Percentiles rank a stretch among this genome's conserved stretches.
phyloP scores from a whole-genome alignment of 2,329 filamentous ascomycete genomes.

The Exophiala bonariae region DNA sequence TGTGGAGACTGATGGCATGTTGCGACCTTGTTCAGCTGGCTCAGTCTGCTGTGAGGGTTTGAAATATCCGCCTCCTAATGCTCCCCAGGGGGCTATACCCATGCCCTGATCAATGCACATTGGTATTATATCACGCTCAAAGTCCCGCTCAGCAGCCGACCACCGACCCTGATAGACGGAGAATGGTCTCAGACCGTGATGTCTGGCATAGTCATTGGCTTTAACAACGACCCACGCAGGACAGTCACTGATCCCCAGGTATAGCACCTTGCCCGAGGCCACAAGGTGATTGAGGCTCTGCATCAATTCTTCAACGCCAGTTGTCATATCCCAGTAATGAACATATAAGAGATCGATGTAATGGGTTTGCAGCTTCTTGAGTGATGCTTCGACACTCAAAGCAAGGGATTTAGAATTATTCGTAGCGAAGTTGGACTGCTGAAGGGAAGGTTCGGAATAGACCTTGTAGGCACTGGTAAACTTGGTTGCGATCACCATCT shows the following conservation, averaged over 20 bases:
- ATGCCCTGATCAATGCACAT: conserved; percentile 66
- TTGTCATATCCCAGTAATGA: conserved; percentile 63
- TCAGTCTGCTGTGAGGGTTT: conserved; percentile 37
- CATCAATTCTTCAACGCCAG: conserved; percentile 67
- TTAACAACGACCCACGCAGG: conserved; percentile 63
- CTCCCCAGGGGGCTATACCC: conserved; percentile 58
- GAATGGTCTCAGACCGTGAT: conserved; percentile 70
- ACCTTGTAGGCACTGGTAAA: conserved; percentile 43
- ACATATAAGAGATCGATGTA: conserved; percentile 40
- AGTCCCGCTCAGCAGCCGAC: conserved; percentile 62
- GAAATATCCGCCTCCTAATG: conserved; percentile 54
- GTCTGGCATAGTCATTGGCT: conserved; percentile 60
- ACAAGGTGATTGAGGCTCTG: conserved; percentile 65
- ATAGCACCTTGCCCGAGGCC: conserved; percentile 62
- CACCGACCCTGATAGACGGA: conserved; percentile 68
- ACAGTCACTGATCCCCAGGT: conserved; percentile 67
- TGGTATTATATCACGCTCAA: conserved; percentile 69
- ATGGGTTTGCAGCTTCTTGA: conserved; percentile 35
- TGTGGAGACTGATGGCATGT: conserved; percentile 17
- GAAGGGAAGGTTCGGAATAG: conserved; percentile 12
- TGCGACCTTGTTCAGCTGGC: conserved; percentile 33
- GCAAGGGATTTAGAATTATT: conserved; percentile 37
- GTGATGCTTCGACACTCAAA: conserved; percentile 32
- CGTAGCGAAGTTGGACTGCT: conserved; percentile 44
- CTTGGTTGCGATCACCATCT: conserved; percentile 58